Conservation (phyloP, 2,329 filamentous ascomycete species). For the Chrysosporium queenslandicum region DNA sequence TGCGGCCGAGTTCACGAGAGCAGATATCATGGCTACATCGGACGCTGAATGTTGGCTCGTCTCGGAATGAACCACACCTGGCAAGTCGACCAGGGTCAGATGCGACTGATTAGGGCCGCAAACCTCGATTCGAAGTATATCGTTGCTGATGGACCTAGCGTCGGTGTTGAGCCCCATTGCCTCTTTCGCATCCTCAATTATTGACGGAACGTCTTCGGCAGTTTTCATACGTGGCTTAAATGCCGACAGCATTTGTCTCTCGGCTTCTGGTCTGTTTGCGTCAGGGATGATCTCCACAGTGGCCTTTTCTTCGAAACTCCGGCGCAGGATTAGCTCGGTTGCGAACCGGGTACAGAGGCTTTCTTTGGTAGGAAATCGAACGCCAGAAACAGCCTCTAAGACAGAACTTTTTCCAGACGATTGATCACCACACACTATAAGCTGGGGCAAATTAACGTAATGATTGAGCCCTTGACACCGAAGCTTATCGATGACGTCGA, state of each 20-base stretch:
- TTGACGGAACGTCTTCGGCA: slow-evolving; percentile 5
- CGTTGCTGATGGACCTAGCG: slow-evolving; percentile 7
- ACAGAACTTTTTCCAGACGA: slow-evolving; percentile 27
- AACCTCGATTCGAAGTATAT: slow-evolving; percentile 14
- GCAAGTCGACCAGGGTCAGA: slow-evolving; percentile 17
- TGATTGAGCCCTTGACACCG: slow-evolving; percentile 41
- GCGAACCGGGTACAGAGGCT: slow-evolving; percentile 27
- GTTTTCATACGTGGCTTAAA: slow-evolving; percentile 14
- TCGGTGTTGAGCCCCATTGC: slow-evolving; percentile 14
- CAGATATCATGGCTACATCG: slow-evolving; percentile 18
- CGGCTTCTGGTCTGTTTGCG: slow-evolving; percentile 9
- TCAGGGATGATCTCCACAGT: slow-evolving; percentile 20
- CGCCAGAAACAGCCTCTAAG: slow-evolving; percentile 24
- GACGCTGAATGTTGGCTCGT: slow-evolving; percentile 13
- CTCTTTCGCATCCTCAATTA: slow-evolving; percentile 12
- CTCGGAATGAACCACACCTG: slow-evolving; percentile 14
- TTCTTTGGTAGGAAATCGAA: slow-evolving; percentile 23
- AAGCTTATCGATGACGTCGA: slow-evolving; percentile 46
- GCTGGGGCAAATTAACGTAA: slow-evolving; percentile 31
- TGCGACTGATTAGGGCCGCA: slow-evolving; percentile 13
- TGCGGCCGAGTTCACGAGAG: slow-evolving; percentile 31
- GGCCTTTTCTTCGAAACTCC: slow-evolving; percentile 7
- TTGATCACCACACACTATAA: slow-evolving; percentile 27
- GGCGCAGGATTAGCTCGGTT: slow-evolving; percentile 23
- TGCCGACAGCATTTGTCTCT: slow-evolving; percentile 16